Conservation (phyloP, 495 filamentous ascomycete genomes). For the Penicillium canescens region DNA sequence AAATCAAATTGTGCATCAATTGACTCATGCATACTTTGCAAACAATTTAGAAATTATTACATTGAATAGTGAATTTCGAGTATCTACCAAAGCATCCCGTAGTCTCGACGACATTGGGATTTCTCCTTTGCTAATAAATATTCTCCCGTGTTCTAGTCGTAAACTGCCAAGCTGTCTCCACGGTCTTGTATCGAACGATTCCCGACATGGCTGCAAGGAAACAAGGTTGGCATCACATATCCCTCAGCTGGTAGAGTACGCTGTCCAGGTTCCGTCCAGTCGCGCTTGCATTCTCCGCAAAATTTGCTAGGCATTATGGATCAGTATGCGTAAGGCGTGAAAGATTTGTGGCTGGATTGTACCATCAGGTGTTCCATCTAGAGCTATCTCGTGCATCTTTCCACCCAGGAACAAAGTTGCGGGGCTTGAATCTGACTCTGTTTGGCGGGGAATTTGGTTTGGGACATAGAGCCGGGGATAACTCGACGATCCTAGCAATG, state of each 20-base stretch:
- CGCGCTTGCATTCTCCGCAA: conserved; percentile 29
- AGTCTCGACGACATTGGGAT: neutral
- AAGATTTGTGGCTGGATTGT: conserved; percentile 5
- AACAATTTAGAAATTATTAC: neutral
- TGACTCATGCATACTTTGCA: neutral
- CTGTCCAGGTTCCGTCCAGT: conserved; percentile 15
- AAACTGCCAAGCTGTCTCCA: neutral
- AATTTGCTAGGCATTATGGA: conserved; percentile 26
- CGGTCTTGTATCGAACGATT: neutral
- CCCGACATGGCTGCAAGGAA: conserved; percentile 1
- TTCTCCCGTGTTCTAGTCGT: neutral
- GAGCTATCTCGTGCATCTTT: conserved; percentile 32
- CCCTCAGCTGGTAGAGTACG: conserved; percentile 27
- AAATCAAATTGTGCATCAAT: neutral
- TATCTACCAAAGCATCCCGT: neutral
- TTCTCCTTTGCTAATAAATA: neutral
- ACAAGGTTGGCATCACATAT: conserved; percentile 27
- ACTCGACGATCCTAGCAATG: conserved; percentile 24
- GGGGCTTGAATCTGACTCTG: conserved; percentile 31
- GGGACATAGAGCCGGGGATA: conserved; percentile 35
- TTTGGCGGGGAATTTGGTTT: conserved; percentile 24
- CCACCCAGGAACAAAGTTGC: conserved; percentile 32
- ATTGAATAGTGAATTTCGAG: neutral
- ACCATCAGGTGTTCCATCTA: conserved; percentile 36
- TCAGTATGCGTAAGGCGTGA: conserved; percentile 16